Percentiles rank a stretch among this genome's conserved stretches.
These are phyloP conservation scores for Neurospora hispaniola DNA, from an alignment of 495 filamentous ascomycete species.

Conservation along the genomic window DNA sequence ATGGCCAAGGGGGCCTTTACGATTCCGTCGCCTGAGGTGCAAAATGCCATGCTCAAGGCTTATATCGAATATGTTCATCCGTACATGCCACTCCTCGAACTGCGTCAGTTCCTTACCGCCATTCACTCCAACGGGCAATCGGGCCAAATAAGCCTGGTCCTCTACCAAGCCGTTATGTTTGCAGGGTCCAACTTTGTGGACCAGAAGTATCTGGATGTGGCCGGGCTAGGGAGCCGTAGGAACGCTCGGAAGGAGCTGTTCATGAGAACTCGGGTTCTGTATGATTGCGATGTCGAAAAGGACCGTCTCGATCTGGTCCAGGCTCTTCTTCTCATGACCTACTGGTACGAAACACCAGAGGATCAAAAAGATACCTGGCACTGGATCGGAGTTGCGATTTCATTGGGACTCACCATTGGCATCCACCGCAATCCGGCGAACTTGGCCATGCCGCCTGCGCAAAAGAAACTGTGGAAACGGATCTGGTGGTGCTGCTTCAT, in stretches of 20 bases:
- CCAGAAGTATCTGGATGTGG: constrained; percentile 52
- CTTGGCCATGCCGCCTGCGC: constrained; percentile 52
- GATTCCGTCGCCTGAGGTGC: constrained; percentile 52
- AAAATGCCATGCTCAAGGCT: constrained; percentile 61
- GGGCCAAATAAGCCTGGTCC: constrained; percentile 61
- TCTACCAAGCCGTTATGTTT: constrained; percentile 80
- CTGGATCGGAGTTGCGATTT: constrained; percentile 83
- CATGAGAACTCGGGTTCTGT: constrained; percentile 67
- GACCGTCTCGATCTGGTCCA: constrained; percentile 78
- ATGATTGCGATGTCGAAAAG: constrained; percentile 79
- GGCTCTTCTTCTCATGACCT: constrained; percentile 73
- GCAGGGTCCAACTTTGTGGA: constrained; percentile 69
- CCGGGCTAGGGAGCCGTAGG: constrained; percentile 61
- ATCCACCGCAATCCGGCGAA: constrained; percentile 73
- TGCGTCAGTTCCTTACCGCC: constrained; percentile 59
- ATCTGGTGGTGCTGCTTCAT: constrained; percentile 96
- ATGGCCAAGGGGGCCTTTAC: constrained; percentile 63
- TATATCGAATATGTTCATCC: constrained; percentile 81
- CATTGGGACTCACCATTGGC: constrained; percentile 73
- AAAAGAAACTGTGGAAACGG: constrained; percentile 73
- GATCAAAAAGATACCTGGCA: constrained; percentile 89
- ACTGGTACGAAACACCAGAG: constrained; percentile 84
- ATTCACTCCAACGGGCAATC: constrained; percentile 54
- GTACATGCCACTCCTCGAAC: constrained; percentile 78
- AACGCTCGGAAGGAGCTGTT: constrained; percentile 71